A percentile compares a stretch with the other conserved stretches of the same genome.
Evolutionary conservation across 768 basidiomycete genomes (phyloP).

Genomic region (Amanita phalloides): DNA sequence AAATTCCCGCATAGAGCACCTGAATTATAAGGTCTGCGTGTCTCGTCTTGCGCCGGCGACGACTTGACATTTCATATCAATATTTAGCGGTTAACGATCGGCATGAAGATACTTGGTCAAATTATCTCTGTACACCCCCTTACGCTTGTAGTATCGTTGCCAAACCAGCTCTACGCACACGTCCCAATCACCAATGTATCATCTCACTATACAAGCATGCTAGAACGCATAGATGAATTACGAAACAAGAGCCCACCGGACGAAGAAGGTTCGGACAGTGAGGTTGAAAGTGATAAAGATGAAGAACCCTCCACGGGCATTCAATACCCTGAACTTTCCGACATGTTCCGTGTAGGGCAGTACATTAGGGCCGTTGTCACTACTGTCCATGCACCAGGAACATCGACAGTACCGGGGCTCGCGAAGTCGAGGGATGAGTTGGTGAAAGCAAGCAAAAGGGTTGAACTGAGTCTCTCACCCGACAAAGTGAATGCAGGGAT

Average conservation of each 20-base stretch:
- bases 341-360: constrained; percentile 77
- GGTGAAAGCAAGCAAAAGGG: constrained; percentile 56
- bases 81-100: constrained; percentile 62
- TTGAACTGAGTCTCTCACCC: constrained; percentile 81
- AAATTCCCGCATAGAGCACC: constrained; percentile 70
- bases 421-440: constrained; percentile 59
- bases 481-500: constrained; percentile 78
- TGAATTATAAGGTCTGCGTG: constrained; percentile 77
- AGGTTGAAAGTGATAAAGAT: constrained; percentile 38
- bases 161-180: constrained; percentile 89
- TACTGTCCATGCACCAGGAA: constrained; percentile 55
- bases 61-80: neutral
- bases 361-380: constrained; percentile 76
- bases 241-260: constrained; percentile 34
- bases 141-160: constrained; percentile 86
- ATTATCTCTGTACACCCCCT: constrained; percentile 81
- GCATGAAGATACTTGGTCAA: constrained; percentile 86
- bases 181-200: constrained; percentile 92
- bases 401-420: constrained; percentile 44
- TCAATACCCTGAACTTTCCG: constrained; percentile 48
- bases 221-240: constrained; percentile 55
- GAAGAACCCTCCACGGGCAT: constrained; percentile 26
- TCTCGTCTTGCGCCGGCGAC: neutral
- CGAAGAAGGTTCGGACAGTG: constrained; percentile 16
- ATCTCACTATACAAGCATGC: constrained; percentile 55